Conservation (phyloP, 2,329 filamentous ascomycete genomes). For the Diaporthe batatas region DNA sequence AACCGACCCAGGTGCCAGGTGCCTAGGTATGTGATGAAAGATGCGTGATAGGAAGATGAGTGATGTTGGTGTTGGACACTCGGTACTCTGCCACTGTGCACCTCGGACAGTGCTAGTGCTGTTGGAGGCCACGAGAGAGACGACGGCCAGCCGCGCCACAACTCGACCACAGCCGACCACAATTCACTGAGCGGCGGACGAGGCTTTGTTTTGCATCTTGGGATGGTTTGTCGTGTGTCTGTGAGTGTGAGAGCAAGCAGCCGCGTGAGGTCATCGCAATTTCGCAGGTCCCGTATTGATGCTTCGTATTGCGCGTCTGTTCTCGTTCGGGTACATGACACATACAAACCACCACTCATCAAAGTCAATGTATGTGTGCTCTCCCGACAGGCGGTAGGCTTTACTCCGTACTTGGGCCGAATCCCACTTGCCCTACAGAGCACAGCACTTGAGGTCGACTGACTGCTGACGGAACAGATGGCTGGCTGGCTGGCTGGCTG, state of each 20-base stretch:
- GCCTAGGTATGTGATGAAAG: too few species aligned
- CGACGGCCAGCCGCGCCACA: slow-evolving; percentile 13
- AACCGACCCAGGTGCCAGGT: background rate
- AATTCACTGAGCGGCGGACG: background rate
- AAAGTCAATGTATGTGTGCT: background rate
- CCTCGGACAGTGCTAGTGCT: background rate
- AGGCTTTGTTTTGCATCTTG: slow-evolving; percentile 10
- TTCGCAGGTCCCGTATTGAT: slow-evolving; percentile 37
- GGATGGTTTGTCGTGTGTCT: slow-evolving; percentile 21
- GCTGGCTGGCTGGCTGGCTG: background rate
- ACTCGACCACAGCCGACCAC: background rate
- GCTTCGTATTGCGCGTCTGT: slow-evolving; percentile 24
- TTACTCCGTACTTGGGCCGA: background rate
- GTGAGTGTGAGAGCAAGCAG: slow-evolving; percentile 10
- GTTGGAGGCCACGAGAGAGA: slow-evolving; percentile 1
- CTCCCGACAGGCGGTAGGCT: background rate
- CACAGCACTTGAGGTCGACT: background rate
- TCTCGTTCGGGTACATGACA: slow-evolving; percentile 13
- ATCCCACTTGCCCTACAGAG: slow-evolving; percentile 3
- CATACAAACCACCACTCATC: slow-evolving; percentile 4
- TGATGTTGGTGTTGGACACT: too few species aligned
- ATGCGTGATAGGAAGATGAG: too few species aligned
- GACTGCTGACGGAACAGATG: too few species aligned
- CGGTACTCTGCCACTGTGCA: too few species aligned
- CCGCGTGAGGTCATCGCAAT: slow-evolving; percentile 41